Conservation (phyloP, 2,329 filamentous ascomycete species). For the Alternaria burnsii region DNA sequence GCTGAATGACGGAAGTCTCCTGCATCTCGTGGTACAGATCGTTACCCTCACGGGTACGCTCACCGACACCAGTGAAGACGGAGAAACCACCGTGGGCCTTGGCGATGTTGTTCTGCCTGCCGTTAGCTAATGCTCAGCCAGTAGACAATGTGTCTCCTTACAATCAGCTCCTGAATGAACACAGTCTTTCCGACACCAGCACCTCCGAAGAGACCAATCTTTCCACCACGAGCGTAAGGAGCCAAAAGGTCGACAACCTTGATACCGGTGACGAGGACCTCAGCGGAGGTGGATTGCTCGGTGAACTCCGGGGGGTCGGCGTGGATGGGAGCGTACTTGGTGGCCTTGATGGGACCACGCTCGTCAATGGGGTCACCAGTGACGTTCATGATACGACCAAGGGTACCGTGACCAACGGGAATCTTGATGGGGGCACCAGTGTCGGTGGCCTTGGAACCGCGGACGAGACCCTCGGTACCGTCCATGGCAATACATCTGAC, state of each 20-base stretch:
- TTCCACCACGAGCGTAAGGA: conserved; percentile 99
- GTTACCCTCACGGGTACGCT: conserved; percentile 99
- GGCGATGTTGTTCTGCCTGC: conserved; percentile 92
- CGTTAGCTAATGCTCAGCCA: conserved; percentile 33
- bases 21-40: conserved; percentile 99
- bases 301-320: conserved; percentile 89
- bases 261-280: conserved; percentile 98
- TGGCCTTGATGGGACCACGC: conserved; percentile 95
- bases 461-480: conserved; percentile 99
- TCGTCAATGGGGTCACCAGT: conserved; percentile 99
- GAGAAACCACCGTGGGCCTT: conserved; percentile 99
- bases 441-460: conserved; percentile 84
- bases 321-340: conserved; percentile 90
- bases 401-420: conserved; percentile 89
- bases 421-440: conserved; percentile 96
- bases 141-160: conserved; percentile 53
- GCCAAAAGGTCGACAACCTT: conserved; percentile 99
- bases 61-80: conserved; percentile 99
- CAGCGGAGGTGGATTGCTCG: conserved; percentile 95
- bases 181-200: conserved; percentile 99
- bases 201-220: conserved; percentile 99
- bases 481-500: conserved; percentile 99
- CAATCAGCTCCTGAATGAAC: conserved; percentile 99
- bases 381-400: conserved; percentile 99
- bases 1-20: conserved; percentile 99